Base-by-base conservation (phyloP, 495 filamentous ascomycete genomes). In the Apiosordaria backusii region DNA sequence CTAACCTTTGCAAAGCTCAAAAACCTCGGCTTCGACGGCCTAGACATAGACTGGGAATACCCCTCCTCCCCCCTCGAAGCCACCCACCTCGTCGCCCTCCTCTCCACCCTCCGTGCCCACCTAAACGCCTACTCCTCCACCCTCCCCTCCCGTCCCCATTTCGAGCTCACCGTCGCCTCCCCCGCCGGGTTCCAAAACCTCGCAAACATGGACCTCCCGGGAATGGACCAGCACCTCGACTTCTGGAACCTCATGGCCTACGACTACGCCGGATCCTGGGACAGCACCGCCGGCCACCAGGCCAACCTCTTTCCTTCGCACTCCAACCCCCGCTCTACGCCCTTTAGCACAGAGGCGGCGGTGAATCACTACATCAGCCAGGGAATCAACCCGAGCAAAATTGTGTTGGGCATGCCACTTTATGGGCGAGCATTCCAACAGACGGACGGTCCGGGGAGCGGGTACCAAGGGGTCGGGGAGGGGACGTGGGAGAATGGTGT, bases 191-290 rank as follows among this genome's bases (percentile, higher is more conserved):
- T 89, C 15, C 79, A 85, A 60, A 91, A 97, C 78, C 95, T 90
- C 79, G 76, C 82, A 24, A 93, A 90, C 68, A 81, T 97, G 63
- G 84, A 88, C 64, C 77, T 98, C 1, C 70, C 75, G 0, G 83
- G 82, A 55, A 97, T 98, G 91, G 92, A 92, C 67, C 79, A 76
- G 18, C 86, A 88, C 66, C 85, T 97, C 10, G 94, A 97, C 79
- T 97, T 97, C 77, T 97, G 92, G 86, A 97, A 97, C 78, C 80
- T 97, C 40, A 94, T 95, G 91, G 89, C 88, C 40, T 93, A 92
- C 71, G 90, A 92, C 77, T 92, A 85, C 73, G 84, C 89, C 5
- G 91, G 90, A 4, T 87, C 86, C 22, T 97, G 92, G 92, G 91
- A 95, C 70, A 45, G 74, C 10, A 74, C 77, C 6, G 79, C 91